Base-by-base conservation (phyloP, 2,329 filamentous ascomycete genomes). In the Ceratocystis cubensis region DNA sequence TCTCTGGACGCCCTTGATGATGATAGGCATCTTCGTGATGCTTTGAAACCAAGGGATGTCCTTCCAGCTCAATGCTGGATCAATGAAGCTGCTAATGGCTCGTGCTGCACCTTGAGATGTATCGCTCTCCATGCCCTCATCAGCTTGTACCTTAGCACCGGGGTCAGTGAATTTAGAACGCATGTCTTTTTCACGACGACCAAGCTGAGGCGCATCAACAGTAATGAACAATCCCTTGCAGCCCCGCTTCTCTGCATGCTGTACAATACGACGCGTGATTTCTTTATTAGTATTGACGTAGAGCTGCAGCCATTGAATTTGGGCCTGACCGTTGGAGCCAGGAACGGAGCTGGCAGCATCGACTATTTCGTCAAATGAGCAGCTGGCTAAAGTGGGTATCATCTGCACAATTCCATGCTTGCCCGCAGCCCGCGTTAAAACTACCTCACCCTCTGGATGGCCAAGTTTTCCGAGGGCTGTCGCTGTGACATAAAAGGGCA, bases 211-310 rank as follows among this genome's bases (percentile, higher is more conserved):
- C 64, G 94, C 94, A 75, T 99, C 94, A 65, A 99, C 94, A 1
- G 94, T 99, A 78, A 99, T 96, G 81, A 99, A 99, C 20, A 99
- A 85, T 8, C 88, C 94, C 77, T 90, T 94, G 81, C 94, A 97
- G 33, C 94, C 94, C 66, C 94, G 87, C 73, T 80, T 80, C 78
- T 99, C 94, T 69, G 94, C 94, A 76, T 97, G 91, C 77, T 93
- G 76, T 62, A 99, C 88, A 71, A 99, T 97, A 70, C 84, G 84
- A 76, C 89, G 85, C 7, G 94, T 99, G 75, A 99, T 93, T 41
- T 82, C 83, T 66, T 94, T 88, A 78, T 99, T 88, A 76, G 95
- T 94, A 83, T 99, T 99, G 71, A 99, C 90, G 77, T 96, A 96
- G 0, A 99, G 84, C 78, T 99, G 94, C 71, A 99, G 80, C 94